A percentile compares a stretch with the other conserved stretches of the same genome.
These are phyloP conservation scores for Aspergillus spinulosporus DNA, from an alignment of 2,329 filamentous ascomycete genomes.

Conservation along the genomic window DNA sequence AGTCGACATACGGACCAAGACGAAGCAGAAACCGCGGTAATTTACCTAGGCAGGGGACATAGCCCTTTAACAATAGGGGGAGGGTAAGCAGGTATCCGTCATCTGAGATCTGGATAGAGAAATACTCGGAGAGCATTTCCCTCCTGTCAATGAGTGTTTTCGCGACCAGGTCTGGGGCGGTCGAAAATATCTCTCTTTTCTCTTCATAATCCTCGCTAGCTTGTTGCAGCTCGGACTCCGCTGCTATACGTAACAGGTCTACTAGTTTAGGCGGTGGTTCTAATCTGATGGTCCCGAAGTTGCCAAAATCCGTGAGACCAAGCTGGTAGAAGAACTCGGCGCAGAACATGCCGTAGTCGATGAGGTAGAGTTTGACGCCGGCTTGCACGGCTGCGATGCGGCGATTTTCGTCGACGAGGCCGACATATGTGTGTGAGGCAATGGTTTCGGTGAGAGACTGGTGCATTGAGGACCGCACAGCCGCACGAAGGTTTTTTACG, in stretches of 20 bases:
- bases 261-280: conserved; percentile 70
- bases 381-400: conserved; percentile 91
- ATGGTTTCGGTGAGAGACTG: conserved; percentile 84
- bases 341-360: conserved; percentile 86
- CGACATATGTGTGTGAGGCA: conserved; percentile 86
- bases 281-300: conserved; percentile 84
- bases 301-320: conserved; percentile 90
- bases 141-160: conserved; percentile 70
- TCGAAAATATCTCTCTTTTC: conserved; percentile 60
- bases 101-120: conserved; percentile 77
- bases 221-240: conserved; percentile 52
- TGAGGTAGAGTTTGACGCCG: conserved; percentile 84
- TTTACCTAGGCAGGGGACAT: conserved; percentile 81
- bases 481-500: conserved; percentile 77
- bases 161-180: conserved; percentile 66
- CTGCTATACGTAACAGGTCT: conserved; percentile 71
- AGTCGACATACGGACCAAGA: conserved; percentile 84
- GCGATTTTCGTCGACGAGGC: conserved; percentile 81
- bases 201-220: conserved; percentile 29
- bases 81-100: conserved; percentile 75
- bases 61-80: conserved; percentile 84
- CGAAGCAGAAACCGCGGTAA: conserved; percentile 84
- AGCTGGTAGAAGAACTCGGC: conserved; percentile 96
- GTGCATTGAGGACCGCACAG: conserved; percentile 80
- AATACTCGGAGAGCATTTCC: conserved; percentile 91